Conservation (phyloP, 495 filamentous ascomycete genomes). For the Hyaloscypha variabilis region DNA sequence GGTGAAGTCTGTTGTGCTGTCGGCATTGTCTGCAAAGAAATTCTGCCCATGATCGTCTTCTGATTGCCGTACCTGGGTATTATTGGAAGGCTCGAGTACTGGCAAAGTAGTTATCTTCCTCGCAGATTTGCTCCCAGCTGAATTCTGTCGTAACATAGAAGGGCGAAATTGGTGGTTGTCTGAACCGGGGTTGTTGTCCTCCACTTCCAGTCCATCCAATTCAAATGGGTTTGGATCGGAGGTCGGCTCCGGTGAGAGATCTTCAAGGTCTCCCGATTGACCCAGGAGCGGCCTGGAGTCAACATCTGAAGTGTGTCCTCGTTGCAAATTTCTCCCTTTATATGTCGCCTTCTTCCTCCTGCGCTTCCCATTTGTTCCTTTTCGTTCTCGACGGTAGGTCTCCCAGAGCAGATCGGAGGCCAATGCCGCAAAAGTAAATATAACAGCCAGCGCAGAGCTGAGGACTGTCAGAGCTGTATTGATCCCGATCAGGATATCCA, state of each 20-base stretch:
- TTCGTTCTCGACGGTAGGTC: constrained; percentile 17
- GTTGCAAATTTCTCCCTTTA: not conserved
- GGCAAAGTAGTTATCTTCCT: constrained; percentile 6
- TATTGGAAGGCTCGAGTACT: not conserved
- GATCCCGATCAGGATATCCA: constrained; percentile 34
- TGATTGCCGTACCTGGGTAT: not conserved
- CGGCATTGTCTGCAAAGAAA: constrained; percentile 5
- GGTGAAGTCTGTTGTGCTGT: not conserved
- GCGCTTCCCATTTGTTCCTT: constrained; percentile 3
- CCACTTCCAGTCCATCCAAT: not conserved
- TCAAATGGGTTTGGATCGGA: not conserved
- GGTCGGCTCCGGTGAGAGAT: not conserved
- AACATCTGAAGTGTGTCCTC: not conserved
- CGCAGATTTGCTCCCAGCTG: not conserved
- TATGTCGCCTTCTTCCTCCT: constrained; percentile 5
- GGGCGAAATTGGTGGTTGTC: not conserved
- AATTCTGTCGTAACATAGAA: not conserved
- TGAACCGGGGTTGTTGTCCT: not conserved
- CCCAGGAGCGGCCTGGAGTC: constrained; percentile 16
- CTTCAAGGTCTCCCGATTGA: constrained; percentile 7
- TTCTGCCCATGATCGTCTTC: not conserved
- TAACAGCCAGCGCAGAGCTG: constrained; percentile 30
- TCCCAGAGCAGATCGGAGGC: constrained; percentile 31
- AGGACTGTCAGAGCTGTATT: constrained; percentile 28
- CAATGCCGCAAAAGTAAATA: constrained; percentile 34